phyloP scores from a whole-genome alignment of 2,329 filamentous ascomycete genomes.

The Monilinia polystroma region DNA sequence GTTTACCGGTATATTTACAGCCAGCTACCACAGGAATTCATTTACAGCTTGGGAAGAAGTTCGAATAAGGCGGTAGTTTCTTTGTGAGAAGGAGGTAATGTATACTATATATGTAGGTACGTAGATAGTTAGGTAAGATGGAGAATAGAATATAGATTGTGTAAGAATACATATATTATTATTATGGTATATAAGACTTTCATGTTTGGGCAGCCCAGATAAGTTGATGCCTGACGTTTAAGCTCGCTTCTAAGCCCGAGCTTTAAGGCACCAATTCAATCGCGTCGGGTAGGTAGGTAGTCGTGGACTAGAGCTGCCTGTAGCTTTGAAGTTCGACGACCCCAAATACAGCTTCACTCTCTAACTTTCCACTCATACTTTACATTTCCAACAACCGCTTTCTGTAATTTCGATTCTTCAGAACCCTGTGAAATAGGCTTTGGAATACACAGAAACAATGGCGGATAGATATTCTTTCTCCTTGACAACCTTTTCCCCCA shows the following conservation, averaged over 20 bases:
- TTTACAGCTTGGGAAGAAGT: too few species aligned
- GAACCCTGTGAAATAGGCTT: conserved; percentile 16
- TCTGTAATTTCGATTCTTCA: conserved; percentile 14
- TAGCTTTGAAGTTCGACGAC: conserved; percentile 20
- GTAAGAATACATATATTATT: too few species aligned
- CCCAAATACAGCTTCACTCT: conserved; percentile 27
- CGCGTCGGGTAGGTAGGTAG: conserved; percentile 26
- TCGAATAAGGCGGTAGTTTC: too few species aligned
- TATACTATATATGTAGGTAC: too few species aligned
- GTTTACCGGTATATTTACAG: too few species aligned
- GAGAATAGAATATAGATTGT: too few species aligned
- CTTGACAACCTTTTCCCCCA: conserved; percentile 98
- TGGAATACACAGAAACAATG: conserved; percentile 57
- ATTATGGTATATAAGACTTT: too few species aligned
- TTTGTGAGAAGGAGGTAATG: too few species aligned
- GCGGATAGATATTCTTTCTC: conserved; percentile 99
- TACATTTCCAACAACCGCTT: conserved; percentile 19
- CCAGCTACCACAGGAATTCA: too few species aligned
- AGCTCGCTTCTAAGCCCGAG: conserved; percentile 16
- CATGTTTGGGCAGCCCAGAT: neutral
- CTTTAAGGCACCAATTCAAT: conserved; percentile 17
- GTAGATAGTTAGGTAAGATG: too few species aligned
- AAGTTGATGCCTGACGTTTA: conserved; percentile 15
- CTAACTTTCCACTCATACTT: conserved; percentile 19
- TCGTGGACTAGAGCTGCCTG: conserved; percentile 31